Conservation (phyloP, 208 protist genomes). For the Trypanosoma boissoni region DNA sequence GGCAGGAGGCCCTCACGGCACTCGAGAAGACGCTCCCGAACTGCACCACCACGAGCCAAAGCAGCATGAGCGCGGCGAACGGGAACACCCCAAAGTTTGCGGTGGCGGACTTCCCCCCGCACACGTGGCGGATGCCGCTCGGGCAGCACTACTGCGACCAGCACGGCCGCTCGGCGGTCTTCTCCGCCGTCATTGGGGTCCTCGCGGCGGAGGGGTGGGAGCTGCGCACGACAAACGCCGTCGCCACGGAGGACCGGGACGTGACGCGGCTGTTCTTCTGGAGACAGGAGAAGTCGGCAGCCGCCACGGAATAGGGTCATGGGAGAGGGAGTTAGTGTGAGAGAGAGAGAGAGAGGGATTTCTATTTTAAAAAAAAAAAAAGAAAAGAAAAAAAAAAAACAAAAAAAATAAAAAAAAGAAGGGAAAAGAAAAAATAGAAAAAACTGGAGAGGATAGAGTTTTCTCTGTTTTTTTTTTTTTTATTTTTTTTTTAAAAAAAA, state of each 20-base stretch:
- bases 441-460: background rate
- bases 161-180: slow-evolving; percentile 58
- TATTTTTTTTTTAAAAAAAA: no score
- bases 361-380: background rate
- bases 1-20: slow-evolving; percentile 73
- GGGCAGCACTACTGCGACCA: slow-evolving; percentile 84
- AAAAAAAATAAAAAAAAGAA: slow-evolving; percentile 9
- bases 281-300: background rate
- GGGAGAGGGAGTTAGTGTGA: background rate
- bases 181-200: slow-evolving; percentile 57
- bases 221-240: slow-evolving; percentile 55
- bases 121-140: slow-evolving; percentile 63
- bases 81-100: slow-evolving; percentile 35
- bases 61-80: slow-evolving; percentile 13
- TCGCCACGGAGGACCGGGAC: slow-evolving; percentile 58
- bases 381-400: slow-evolving; percentile 8
- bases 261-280: slow-evolving; percentile 73
- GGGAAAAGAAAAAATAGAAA: slow-evolving; percentile 3
- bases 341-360: background rate
- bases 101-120: slow-evolving; percentile 16
- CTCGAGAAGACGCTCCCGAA: slow-evolving; percentile 62
- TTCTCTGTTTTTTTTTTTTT: no score
- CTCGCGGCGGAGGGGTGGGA: slow-evolving; percentile 75
- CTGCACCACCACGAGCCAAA: slow-evolving; percentile 55
- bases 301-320: background rate